Percentiles rank a stretch among this genome's conserved stretches.
Evolutionary conservation across 2,329 filamentous ascomycete genomes (phyloP).

Genomic region (Magnaporthales sp.): DNA sequence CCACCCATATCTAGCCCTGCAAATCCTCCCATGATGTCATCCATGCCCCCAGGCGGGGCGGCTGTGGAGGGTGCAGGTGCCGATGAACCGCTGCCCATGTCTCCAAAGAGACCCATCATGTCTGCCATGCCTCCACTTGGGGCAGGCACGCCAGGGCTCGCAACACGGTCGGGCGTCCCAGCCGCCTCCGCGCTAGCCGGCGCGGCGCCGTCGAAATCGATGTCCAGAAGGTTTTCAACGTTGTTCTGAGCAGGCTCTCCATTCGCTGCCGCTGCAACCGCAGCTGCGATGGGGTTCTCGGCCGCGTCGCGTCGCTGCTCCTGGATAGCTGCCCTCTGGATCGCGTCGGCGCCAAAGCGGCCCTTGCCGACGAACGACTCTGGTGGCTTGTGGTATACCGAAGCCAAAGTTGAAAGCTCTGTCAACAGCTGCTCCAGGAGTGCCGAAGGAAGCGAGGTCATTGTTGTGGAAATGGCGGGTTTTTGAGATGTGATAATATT

Average conservation of each 20-base stretch:
- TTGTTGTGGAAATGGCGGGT: conserved; percentile 88
- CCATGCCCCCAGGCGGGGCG: conserved; percentile 46
- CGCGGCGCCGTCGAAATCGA: conserved; percentile 64
- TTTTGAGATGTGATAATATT: conserved; percentile 90
- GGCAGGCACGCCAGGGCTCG: conserved; percentile 42
- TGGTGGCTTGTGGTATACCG: conserved; percentile 96
- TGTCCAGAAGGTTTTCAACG: conserved; percentile 85
- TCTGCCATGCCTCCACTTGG: conserved; percentile 45
- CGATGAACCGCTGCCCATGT: conserved; percentile 36
- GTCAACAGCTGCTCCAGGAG: conserved; percentile 83
- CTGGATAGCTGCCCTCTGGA: conserved; percentile 92
- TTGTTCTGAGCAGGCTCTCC: conserved; percentile 57
- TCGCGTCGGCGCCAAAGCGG: conserved; percentile 84
- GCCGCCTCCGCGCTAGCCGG: conserved; percentile 72
- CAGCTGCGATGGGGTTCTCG: conserved; percentile 89
- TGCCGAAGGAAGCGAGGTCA: conserved; percentile 74
- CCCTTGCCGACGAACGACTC: conserved; percentile 98
- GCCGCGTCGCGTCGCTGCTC: conserved; percentile 87
- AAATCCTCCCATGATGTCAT: conserved; percentile 87
- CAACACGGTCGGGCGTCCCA: conserved; percentile 60
- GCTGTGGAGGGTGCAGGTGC: conserved; percentile 16
- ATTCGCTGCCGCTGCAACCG: conserved; percentile 60
- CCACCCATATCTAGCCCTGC: conserved; percentile 68
- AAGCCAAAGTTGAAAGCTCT: conserved; percentile 89
- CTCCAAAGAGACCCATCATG: conserved; percentile 64